Evolutionary conservation across 164 flowering plant genomes (phyloP), one percentile per base, ranked within the genome.

Genomic region (Santalum album): DNA sequence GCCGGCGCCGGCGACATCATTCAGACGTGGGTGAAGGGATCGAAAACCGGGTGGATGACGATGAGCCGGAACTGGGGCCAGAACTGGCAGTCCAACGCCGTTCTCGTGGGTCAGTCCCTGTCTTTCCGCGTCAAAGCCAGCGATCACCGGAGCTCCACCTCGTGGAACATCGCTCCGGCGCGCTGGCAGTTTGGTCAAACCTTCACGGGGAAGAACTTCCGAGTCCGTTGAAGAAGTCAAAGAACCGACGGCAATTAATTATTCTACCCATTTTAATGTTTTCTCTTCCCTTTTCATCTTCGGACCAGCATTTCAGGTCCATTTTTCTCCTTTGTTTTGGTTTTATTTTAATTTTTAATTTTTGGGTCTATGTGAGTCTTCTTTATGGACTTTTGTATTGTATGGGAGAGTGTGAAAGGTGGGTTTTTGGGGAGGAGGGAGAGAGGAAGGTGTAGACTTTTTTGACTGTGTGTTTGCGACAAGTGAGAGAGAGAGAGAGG

Each of bases 11-110:
- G 84, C 20, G 78, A 79, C 53, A 69, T 79, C 51, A 69, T 66
- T 73, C 61, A 29, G 66, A 79, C 53, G 55, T 43, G 60, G 56
- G 69, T 79, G 18, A 79, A 79, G 25, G 84, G 84, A 0, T 12
- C 75, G 1, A 54, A 39, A 38, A 72, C 78, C 15, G 66, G 64
- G 0, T 79, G 84, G 84, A 70, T 79, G 71, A 36, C 25, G 55
- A 59, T 78, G 83, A 78, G 83, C 75, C 54, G 80, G 5, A 78
- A 78, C 77, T 78, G 83, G 83, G 83, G 83, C 12, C 86, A 81
- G 24, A 81, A 81, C 55, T 81, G 86, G 86, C 81, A 81, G 59
- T 72, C 86, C 18, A 76, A 75, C 51, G 65, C 82, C 0, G 74
- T 74, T 15, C 50, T 81, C 55, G 78, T 75, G n/a, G 87, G 87